phyloP scores from a whole-genome alignment of 257 asterid genomes.

The Jacaranda mimosifolia region DNA sequence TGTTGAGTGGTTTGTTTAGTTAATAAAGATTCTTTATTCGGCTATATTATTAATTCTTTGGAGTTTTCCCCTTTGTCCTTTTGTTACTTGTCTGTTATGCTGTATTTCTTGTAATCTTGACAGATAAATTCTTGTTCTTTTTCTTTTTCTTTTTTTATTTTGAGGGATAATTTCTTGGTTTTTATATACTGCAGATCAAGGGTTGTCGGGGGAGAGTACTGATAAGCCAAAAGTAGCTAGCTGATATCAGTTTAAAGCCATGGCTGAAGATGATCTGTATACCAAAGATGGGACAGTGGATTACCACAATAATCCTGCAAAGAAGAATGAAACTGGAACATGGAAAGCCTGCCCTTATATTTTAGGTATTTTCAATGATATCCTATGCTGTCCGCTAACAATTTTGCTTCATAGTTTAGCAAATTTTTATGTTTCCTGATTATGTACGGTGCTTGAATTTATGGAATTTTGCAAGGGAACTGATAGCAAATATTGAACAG shows the following conservation, averaged over 20 bases:
- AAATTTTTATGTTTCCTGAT: neutral
- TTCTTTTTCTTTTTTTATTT: neutral
- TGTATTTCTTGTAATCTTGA: neutral
- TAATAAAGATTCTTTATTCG: constrained; percentile 35
- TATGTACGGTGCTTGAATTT: constrained; percentile 7
- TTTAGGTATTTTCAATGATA: constrained; percentile 47
- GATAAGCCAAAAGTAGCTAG: neutral
- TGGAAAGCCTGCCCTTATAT: constrained; percentile 87
- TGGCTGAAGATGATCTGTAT: constrained; percentile 61
- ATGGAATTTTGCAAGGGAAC: neutral
- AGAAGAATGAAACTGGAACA: constrained; percentile 72
- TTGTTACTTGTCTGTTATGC: neutral
- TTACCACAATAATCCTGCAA: constrained; percentile 66
- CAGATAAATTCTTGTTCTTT: too few species aligned
- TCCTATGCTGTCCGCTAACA: neutral
- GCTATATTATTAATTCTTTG: constrained; percentile 10
- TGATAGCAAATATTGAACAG: neutral
- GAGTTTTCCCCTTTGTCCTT: neutral
- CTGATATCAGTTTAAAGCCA: constrained; percentile 20
- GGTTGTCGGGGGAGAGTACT: constrained; percentile 22
- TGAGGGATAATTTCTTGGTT: neutral
- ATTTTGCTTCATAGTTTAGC: neutral
- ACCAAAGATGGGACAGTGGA: constrained; percentile 84
- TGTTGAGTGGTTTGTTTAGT: neutral
- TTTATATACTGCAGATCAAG: constrained; percentile 25